Evolutionary conservation across 257 asterid species (phyloP).

Genomic region (Fraxinus cuspidata): DNA sequence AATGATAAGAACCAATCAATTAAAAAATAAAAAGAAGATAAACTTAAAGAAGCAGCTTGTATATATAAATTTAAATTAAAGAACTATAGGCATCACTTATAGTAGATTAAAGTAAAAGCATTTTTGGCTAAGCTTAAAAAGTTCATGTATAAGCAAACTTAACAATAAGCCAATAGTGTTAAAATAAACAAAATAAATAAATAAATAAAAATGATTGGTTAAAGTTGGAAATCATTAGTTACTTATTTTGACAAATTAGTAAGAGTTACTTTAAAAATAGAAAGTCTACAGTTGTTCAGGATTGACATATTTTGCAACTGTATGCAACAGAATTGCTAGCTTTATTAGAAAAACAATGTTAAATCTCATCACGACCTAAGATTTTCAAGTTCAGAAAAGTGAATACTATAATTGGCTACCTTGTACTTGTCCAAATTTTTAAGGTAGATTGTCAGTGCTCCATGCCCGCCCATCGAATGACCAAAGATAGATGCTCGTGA

Average conservation of each 20-base stretch:
- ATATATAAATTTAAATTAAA: not conserved
- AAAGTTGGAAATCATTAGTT: not conserved
- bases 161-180: not conserved
- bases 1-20: conserved; percentile 7
- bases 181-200: not conserved
- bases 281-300: not conserved
- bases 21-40: not conserved
- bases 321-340: not conserved
- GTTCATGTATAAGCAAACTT: not conserved
- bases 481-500: conserved; percentile 91
- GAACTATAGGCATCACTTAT: not conserved
- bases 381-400: not conserved
- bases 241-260: not conserved
- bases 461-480: conserved; percentile 99
- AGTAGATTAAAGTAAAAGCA: not conserved
- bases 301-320: not conserved
- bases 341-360: not conserved
- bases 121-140: not conserved
- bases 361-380: not conserved
- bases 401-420: conserved; percentile 40
- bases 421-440: conserved; percentile 89
- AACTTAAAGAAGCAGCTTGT: not conserved
- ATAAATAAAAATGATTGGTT: not conserved
- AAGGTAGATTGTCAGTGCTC: conserved; percentile 90
- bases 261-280: not conserved